Conservation (phyloP, 495 filamentous ascomycete species). For the Sordaria brevicollis region DNA sequence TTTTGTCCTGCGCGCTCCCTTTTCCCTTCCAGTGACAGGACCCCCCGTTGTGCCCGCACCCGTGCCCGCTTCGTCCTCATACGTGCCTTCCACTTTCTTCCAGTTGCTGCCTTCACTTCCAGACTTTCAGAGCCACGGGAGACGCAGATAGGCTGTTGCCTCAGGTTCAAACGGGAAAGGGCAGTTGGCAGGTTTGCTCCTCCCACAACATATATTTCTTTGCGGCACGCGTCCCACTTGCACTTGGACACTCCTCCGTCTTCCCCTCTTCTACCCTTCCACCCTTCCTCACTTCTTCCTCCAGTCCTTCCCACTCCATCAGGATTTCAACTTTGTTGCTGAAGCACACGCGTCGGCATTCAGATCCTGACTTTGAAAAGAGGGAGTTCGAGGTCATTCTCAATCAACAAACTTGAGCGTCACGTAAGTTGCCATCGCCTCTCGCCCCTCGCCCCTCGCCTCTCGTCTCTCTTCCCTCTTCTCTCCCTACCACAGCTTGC, state of each 20-base stretch:
- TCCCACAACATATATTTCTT: background rate
- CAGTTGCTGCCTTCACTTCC: background rate
- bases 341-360: background rate
- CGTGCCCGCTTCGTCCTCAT: background rate
- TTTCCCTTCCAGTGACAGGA: background rate
- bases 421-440: background rate
- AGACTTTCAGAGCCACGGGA: background rate
- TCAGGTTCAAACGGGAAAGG: background rate
- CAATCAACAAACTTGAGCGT: background rate
- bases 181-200: background rate
- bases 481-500: background rate
- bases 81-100: background rate
- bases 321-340: background rate
- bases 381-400: background rate
- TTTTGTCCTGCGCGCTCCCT: background rate
- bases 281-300: background rate
- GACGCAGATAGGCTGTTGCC: background rate
- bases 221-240: background rate
- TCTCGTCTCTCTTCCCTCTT: background rate
- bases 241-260: background rate
- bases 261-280: background rate
- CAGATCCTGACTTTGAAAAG: background rate
- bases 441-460: no score
- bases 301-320: background rate
- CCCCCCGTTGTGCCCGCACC: background rate